phyloP scores from a whole-genome alignment of 2,329 filamentous ascomycete genomes.

The Herpotrichia juniperi region DNA sequence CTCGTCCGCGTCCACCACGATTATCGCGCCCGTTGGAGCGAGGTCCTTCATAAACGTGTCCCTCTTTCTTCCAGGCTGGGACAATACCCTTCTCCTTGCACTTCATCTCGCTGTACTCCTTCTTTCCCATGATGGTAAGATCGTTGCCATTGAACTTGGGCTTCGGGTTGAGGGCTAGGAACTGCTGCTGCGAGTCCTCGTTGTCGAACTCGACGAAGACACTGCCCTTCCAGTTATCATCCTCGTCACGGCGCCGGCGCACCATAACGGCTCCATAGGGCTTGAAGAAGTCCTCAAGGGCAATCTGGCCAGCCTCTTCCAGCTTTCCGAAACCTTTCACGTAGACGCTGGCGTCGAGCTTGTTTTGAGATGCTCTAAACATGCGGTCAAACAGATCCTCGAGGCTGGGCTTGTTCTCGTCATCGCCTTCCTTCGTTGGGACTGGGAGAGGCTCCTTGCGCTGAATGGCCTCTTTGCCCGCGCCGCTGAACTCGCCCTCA shows the following conservation, averaged over 20 bases:
- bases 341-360: slow-evolving; percentile 80
- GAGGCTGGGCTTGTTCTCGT: slow-evolving; percentile 23
- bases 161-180: slow-evolving; percentile 78
- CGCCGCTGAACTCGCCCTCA: slow-evolving; percentile 64
- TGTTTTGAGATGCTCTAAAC: slow-evolving; percentile 62
- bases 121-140: slow-evolving; percentile 85
- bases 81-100: slow-evolving; percentile 53
- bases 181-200: slow-evolving; percentile 78
- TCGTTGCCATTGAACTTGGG: slow-evolving; percentile 84
- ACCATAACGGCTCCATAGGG: slow-evolving; percentile 80
- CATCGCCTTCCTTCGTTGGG: slow-evolving; percentile 39
- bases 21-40: slow-evolving; percentile 22
- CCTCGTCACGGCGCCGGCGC: slow-evolving; percentile 77
- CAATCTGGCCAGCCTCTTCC: slow-evolving; percentile 83
- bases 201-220: slow-evolving; percentile 92
- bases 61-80: slow-evolving; percentile 47
- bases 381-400: slow-evolving; percentile 55
- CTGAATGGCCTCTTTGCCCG: slow-evolving; percentile 55
- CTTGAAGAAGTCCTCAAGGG: slow-evolving; percentile 90
- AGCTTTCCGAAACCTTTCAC: slow-evolving; percentile 93
- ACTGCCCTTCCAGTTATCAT: slow-evolving; percentile 87
- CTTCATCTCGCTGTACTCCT: slow-evolving; percentile 71
- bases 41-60: neutral
- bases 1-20: slow-evolving; percentile 33
- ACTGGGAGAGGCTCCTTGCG: slow-evolving; percentile 71